Conservation (phyloP, 140 eudicot species). For the Oenanthe javanica region DNA sequence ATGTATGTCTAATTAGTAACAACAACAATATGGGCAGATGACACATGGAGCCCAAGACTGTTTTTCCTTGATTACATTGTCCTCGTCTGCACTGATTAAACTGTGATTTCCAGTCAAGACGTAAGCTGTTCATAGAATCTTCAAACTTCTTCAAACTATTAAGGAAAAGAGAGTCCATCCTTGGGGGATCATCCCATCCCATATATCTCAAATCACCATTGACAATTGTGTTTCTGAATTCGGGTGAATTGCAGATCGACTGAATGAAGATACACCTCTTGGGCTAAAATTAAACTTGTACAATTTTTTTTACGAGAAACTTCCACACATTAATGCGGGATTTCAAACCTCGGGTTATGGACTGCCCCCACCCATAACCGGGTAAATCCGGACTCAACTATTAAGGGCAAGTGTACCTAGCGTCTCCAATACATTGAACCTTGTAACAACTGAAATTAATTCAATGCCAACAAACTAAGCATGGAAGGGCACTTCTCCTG, state of each 20-base stretch:
- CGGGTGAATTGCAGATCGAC: slow-evolving; percentile 79
- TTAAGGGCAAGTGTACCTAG: too few relatives aligned
- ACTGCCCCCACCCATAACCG: too few relatives aligned
- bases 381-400: too few relatives aligned
- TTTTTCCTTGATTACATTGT: not conserved
- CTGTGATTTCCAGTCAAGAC: slow-evolving; percentile 40
- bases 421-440: not conserved
- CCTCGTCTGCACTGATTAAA: slow-evolving; percentile 57
- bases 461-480: not conserved
- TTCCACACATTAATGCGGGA: too few relatives aligned
- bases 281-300: slow-evolving; percentile 56
- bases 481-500: slow-evolving; percentile 43
- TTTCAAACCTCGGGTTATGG: too few relatives aligned
- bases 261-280: slow-evolving; percentile 82
- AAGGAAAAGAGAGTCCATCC: slow-evolving; percentile 84
- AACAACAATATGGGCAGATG: not conserved
- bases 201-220: slow-evolving; percentile 70
- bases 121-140: slow-evolving; percentile 33
- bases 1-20: slow-evolving; percentile 3
- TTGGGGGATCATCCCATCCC: slow-evolving; percentile 91
- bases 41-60: not conserved
- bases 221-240: slow-evolving; percentile 75
- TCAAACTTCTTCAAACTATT: slow-evolving; percentile 42
- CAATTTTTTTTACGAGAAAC: too few relatives aligned
- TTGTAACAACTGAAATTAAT: not conserved